Base-by-base conservation (phyloP, 2,329 filamentous ascomycete species). In the Cercospora beticola region DNA sequence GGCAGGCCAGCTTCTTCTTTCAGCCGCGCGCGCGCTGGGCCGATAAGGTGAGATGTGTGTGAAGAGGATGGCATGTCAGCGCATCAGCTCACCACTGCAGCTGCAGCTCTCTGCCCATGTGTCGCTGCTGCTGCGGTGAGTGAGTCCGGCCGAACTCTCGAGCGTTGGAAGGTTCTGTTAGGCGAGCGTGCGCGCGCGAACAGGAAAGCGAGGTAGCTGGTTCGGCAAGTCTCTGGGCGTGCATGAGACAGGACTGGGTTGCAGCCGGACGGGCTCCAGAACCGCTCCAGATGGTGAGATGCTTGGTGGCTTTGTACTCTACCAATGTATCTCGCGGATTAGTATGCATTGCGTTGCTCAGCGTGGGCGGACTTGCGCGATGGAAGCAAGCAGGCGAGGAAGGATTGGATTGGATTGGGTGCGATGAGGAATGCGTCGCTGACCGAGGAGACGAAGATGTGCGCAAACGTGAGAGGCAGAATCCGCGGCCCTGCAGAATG, bases 201-300 rank as follows among this genome's bases (percentile, higher is more conserved):
- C 54, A 57, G 26, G 23, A 30, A 33, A 16, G 26, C 5, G 54
- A 28, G 21, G 6, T n/a, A 26, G 14, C 54, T 58, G 30, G 54
- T 30, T 58, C 54, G 54, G 54, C 54, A 58, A 33, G 54, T 58
- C n/a, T 58, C 54, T 30, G 26, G 26, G 54, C 54, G 30, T 58
- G 54, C 54, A 58, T 31, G 54, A 58, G 54, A 58, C 54, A 52
- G 54, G 54, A 28, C 23, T 58, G 23, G 54, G 14, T 28, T 31
- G 26, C n/a, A 28, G 54, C 54, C 54, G 54, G 8, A 28, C 54
- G 14, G 54, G 26, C 26, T 58, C 54, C 23, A 58, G 54, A 33
- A n/a, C 54, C 18, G 46, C 21, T 23, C 46, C 46, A 52, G 46
- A 52, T 14, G 46, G 46, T 52, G 46, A 52, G 46, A 23, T 52